Evolutionary conservation across 169 alveolate species (phyloP).

Genomic region (Plasmodium billcollinsi): DNA sequence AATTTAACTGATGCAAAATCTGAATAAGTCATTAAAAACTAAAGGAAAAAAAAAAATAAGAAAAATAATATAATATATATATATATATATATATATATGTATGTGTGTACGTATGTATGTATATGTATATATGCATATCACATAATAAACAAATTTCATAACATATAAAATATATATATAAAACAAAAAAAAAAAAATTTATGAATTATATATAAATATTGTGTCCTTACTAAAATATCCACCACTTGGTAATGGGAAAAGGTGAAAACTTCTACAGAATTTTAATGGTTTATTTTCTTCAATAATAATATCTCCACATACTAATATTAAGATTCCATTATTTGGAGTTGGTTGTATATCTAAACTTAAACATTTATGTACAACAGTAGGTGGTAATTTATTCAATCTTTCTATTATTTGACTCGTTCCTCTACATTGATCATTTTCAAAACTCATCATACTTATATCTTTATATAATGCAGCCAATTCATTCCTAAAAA

Average conservation of each 20-base stretch:
- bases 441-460: slow-evolving; percentile 77
- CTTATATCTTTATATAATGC: slow-evolving; percentile 69
- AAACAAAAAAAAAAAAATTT: neutral
- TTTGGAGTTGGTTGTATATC: slow-evolving; percentile 89
- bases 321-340: slow-evolving; percentile 86
- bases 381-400: slow-evolving; percentile 78
- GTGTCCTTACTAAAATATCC: slow-evolving; percentile 77
- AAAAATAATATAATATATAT: neutral
- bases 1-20: slow-evolving; percentile 86
- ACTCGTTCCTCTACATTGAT: slow-evolving; percentile 71
- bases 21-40: slow-evolving; percentile 86
- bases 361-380: slow-evolving; percentile 82
- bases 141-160: neutral
- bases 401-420: slow-evolving; percentile 68
- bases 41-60: slow-evolving; percentile 30
- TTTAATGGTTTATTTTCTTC: slow-evolving; percentile 89
- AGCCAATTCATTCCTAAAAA: slow-evolving; percentile 64
- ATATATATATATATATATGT: neutral
- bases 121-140: neutral
- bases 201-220: neutral
- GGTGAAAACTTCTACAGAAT: slow-evolving; percentile 85
- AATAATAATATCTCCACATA: slow-evolving; percentile 86
- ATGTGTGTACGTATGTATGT: neutral
- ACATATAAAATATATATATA: slow-evolving; percentile 3
- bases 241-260: slow-evolving; percentile 85